phyloP scores from a whole-genome alignment of 345 rosid genomes.

The Nasturtium officinale region DNA sequence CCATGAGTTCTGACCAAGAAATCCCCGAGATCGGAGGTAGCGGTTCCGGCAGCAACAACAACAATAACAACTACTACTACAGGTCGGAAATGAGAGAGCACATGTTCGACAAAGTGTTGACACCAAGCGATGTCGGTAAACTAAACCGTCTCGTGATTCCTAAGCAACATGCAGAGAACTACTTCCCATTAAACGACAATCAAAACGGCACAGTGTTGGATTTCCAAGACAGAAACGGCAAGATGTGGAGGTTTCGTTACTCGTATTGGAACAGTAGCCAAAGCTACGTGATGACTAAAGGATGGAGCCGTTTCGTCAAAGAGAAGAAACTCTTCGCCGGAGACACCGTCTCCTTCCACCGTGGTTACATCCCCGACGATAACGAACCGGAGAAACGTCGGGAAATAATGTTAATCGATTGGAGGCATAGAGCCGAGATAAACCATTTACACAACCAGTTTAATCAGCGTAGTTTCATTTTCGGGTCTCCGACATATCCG shows the following conservation, averaged over 20 bases:
- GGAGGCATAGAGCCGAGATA: constrained; percentile 63
- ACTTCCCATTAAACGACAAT: constrained; percentile 55
- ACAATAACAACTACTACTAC: constrained; percentile 19
- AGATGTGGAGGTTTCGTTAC: constrained; percentile 80
- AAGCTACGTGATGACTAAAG: constrained; percentile 96
- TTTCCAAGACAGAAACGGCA: constrained; percentile 76
- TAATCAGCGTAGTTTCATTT: constrained; percentile 21
- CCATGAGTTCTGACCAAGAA: constrained; percentile 49
- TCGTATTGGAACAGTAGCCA: constrained; percentile 95
- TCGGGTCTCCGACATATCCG: constrained; percentile 32
- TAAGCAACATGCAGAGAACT: constrained; percentile 79
- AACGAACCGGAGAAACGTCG: constrained; percentile 52
- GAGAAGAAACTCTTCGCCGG: constrained; percentile 82
- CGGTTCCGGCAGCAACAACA: constrained; percentile 19
- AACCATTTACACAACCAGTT: constrained; percentile 29
- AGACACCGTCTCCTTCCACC: constrained; percentile 76
- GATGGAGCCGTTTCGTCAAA: constrained; percentile 92
- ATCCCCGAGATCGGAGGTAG: constrained; percentile 30
- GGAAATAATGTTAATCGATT: constrained; percentile 62
- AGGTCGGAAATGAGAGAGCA: constrained; percentile 51
- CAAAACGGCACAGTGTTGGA: constrained; percentile 73
- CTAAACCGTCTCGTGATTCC: constrained; percentile 81
- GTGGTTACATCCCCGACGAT: constrained; percentile 61
- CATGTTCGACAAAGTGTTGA: constrained; percentile 79
- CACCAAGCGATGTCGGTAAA: constrained; percentile 83